Evolutionary conservation across 164 flowering plant genomes (phyloP).

Genomic region (Tetracentron sinense): DNA sequence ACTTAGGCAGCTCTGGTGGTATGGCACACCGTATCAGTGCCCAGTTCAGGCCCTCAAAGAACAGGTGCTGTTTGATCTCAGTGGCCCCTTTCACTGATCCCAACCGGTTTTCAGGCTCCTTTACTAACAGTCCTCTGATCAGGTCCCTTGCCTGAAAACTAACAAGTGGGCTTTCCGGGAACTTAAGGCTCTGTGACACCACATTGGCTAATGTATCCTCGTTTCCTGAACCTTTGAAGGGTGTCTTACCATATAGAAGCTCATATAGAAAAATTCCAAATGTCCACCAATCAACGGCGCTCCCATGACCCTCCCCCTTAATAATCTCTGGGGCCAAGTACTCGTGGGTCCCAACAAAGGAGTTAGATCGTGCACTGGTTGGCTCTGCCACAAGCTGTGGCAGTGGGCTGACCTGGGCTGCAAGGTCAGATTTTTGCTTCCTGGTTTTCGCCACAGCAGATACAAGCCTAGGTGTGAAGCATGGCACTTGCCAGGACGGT

Average conservation of each 20-base stretch:
- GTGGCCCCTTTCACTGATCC: constrained; percentile 4
- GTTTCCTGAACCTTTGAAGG: constrained; percentile 69
- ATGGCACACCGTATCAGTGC: not conserved
- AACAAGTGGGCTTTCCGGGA: not conserved
- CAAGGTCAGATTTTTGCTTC: constrained; percentile 43
- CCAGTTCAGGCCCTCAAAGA: constrained; percentile 1
- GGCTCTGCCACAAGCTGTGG: constrained; percentile 91
- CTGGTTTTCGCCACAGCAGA: constrained; percentile 43
- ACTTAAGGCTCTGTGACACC: constrained; percentile 24
- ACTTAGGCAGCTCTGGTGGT: constrained; percentile 1
- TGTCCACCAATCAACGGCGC: constrained; percentile 96
- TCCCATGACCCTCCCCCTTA: constrained; percentile 89
- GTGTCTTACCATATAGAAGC: constrained; percentile 72
- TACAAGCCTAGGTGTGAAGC: constrained; percentile 61
- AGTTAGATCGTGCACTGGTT: constrained; percentile 79
- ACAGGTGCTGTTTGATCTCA: constrained; percentile 1
- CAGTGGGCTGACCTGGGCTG: constrained; percentile 45
- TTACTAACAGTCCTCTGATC: constrained; percentile 1
- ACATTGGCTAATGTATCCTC: constrained; percentile 77
- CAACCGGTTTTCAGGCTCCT: constrained; percentile 2
- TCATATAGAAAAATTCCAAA: constrained; percentile 79
- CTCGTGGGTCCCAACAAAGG: constrained; percentile 91
- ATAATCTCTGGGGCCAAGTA: constrained; percentile 90
- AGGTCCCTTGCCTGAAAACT: constrained; percentile 3
- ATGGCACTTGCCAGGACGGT: constrained; percentile 72